Evolutionary conservation across 2,329 filamentous ascomycete species (phyloP), one percentile per base, ranked within the genome.

Genomic region (Exophiala lecanii-corni): DNA sequence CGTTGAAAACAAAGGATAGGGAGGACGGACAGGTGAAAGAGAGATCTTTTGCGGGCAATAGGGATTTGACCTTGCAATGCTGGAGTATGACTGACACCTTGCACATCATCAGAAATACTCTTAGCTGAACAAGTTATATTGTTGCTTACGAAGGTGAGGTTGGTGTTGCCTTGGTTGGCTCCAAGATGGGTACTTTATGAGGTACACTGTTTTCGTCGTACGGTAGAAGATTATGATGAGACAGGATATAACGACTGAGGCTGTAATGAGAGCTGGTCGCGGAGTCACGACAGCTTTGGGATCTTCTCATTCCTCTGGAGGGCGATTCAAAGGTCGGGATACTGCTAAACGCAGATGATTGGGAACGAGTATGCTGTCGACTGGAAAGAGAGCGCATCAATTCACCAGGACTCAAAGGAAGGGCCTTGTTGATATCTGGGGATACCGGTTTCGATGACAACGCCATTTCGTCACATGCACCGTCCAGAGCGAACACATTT

Each of bases 401-500:
- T 10, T 51, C 50, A 17, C 23, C 36, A 18, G 52, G 52, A 18
- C 39, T 53, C 6, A 53, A 39, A 9, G 52, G 52, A 13, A 53
- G 31, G 21, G 52, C 48, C 34, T 55, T 55, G 41, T 54, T 51
- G 32, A 17, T 25, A 21, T 51, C 34, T 16, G 42, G 19, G 16
- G 21, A 36, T 15, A 32, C 7, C 6, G 23, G 9, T 25, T 16
- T 41, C 9, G 33, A 41, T 5, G 17, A 13, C 12, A 16, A 40
- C 10, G 20, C n/a, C 30, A 19, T 26, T 15, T 39, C 43, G 17
- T 52, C 41, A 37, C 18, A 32, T 19, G 47, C 35, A 25, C 50
- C 50, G 39, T 53, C 45, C 42, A 51, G 45, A 28, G 45, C 47
- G 6, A 47, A 28, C 25, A 35, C 34, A 13, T 16, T 34, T 1